These are phyloP conservation scores for Starmerella asiatica DNA, from an alignment of 805 yeast genomes.

Conservation along the genomic window DNA sequence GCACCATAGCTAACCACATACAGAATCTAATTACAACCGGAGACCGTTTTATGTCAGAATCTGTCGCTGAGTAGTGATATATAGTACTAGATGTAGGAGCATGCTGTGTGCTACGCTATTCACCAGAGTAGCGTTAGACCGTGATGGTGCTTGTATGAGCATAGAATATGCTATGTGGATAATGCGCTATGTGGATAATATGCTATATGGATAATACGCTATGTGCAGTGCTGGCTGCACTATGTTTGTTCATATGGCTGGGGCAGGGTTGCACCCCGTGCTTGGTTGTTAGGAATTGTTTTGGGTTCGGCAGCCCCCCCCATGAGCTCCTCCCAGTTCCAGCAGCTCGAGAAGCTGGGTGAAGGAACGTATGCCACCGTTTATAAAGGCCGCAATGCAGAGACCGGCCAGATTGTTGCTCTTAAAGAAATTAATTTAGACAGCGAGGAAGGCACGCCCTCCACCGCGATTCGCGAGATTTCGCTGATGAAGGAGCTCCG, in stretches of 20 bases:
- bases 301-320: neutral
- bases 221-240: neutral
- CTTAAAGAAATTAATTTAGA: conserved; percentile 88
- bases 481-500: conserved; percentile 89
- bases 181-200: too few relatives aligned
- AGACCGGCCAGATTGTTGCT: conserved; percentile 83
- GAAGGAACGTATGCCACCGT: conserved; percentile 99
- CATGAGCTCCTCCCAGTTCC: conserved; percentile 25
- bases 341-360: conserved; percentile 57
- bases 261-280: too few relatives aligned
- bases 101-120: too few relatives aligned
- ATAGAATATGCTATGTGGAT: too few relatives aligned
- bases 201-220: too few relatives aligned
- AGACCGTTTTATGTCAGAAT: too few relatives aligned
- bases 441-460: conserved; percentile 96
- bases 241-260: neutral
- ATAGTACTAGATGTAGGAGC: too few relatives aligned
- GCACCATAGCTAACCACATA: neutral
- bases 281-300: too few relatives aligned
- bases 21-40: too few relatives aligned
- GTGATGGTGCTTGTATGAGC: too few relatives aligned
- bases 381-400: conserved; percentile 78
- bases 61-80: too few relatives aligned
- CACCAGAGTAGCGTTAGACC: too few relatives aligned
- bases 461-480: conserved; percentile 93